Base-by-base conservation (phyloP, 192 early-diverging fungal genomes). In the Gaertneriomyces semiglobifer region DNA sequence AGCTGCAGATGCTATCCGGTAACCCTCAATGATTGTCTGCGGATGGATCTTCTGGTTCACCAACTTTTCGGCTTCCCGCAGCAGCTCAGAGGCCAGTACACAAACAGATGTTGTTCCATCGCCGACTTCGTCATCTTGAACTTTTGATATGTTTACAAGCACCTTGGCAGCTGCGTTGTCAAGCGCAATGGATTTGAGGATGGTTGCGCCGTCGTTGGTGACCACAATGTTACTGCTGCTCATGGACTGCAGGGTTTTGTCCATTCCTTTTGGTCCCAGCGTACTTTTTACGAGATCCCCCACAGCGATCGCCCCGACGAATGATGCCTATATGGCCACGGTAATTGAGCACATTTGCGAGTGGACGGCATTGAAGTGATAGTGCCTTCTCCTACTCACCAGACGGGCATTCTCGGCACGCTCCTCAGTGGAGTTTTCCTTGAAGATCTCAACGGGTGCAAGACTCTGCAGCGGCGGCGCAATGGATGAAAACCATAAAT, bases 41-140 rank as follows among this genome's bases (percentile, higher is more conserved):
- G 97, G 97, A 75, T 98, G 95, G 69, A 98, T 94, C 71, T 92
- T 92, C 74, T 92, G 89, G 69, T 89, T 88, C 67, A 99, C 85
- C 25, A 99, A 80, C 72, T 86, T 81, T 74, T 99, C 94, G 12
- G 90, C 95, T 82, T 96, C 92, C 43, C 94, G 81, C 65, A 99
- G 84, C 56, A 98, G 79, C 79, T 99, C 96, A 6, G 95, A 91
- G 4, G 95, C 96, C 56, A 99, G 83, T 40, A 99, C 93, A 75
- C 94, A 96, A 12, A 99, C 96, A 1, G 95, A 96, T 39, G 96
- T 99, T n/a, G 96, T 99, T 53, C 96, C 96, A 79, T 99, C 96
- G 44, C 96, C 96, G 20, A 99, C 95, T 79, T 99, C 96, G 75
- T 99, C 94, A 81, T 99, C 96, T 80, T 99, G 96, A 47, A 97